Base-by-base conservation (phyloP, 805 yeast species). In the Danielia oregonensis region DNA sequence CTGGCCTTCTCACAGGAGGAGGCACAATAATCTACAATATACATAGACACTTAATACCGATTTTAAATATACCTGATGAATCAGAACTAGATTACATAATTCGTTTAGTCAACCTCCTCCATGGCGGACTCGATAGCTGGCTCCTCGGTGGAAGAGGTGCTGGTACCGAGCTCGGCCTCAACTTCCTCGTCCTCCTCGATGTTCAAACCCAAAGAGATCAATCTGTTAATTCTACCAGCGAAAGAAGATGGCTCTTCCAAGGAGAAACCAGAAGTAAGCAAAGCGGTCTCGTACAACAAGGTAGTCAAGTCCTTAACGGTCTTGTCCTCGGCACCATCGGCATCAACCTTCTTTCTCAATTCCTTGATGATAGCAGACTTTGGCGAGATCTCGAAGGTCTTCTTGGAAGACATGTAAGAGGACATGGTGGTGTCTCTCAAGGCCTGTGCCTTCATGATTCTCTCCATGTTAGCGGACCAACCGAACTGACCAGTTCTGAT, bases 401-500 rank as follows among this genome's bases (percentile, higher is more conserved):
- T 93, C 88, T 93, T 93, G 37, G 98, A 93, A 31, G 97, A 84
- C 99, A 93, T 93, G 93, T 93, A 93, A 46, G 96, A 80, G 26
- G 97, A 88, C 98, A 93, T 93, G 55, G 95, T 78, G 55, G 95
- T 86, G 70, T 93, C 98, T 77, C 97, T 88, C 60, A 93, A 76
- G 56, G 99, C 98, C 78, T 93, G 99, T 45, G 98, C 98, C 79
- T 93, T 93, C 99, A 93, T 93, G 79, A 93, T 93, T 84, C 98
- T 91, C 79, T 93, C 99, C 98, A 93, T 93, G 79, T 93, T 93
- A 61, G 99, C 99, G 53, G 98, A 93, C 99, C 99, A 93, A 68
- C 99, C 98, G 69, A 93, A 93, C 77, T 93, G 97, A 54, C 97
- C 97, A 54, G 98, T 93, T 81, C 98, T 88, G 67, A 93, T 93